These are phyloP conservation scores for Purpureocillium lavendulum DNA, from an alignment of 2,329 filamentous ascomycete genomes.

Conservation along the genomic window DNA sequence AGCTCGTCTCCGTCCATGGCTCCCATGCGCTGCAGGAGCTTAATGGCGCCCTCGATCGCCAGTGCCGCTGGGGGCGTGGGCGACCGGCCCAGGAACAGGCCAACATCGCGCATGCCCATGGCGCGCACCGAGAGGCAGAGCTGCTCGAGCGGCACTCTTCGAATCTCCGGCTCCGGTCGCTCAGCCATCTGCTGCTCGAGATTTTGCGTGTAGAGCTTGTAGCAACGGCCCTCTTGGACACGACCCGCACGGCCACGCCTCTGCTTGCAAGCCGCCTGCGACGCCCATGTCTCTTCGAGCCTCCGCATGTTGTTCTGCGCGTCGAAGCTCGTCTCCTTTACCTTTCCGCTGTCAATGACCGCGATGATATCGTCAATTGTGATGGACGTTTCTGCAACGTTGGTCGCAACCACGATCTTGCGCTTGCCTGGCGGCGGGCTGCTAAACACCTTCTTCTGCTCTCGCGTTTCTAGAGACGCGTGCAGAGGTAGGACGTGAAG, in stretches of 20 bases:
- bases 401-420: slow-evolving; percentile 91
- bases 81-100: slow-evolving; percentile 72
- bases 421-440: slow-evolving; percentile 68
- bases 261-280: slow-evolving; percentile 88
- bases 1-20: slow-evolving; percentile 79
- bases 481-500: slow-evolving; percentile 82
- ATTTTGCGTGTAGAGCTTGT: slow-evolving; percentile 86
- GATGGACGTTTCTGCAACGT: slow-evolving; percentile 96
- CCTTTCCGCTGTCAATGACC: slow-evolving; percentile 88
- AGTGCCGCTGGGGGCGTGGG: slow-evolving; percentile 80
- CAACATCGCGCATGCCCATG: slow-evolving; percentile 83
- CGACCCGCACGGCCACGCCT: slow-evolving; percentile 86
- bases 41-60: slow-evolving; percentile 80
- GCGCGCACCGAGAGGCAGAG: slow-evolving; percentile 89
- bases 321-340: slow-evolving; percentile 96
- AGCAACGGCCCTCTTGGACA: slow-evolving; percentile 85
- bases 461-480: slow-evolving; percentile 78
- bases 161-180: slow-evolving; percentile 87
- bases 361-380: slow-evolving; percentile 96
- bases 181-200: slow-evolving; percentile 82
- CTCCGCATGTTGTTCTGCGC: slow-evolving; percentile 88
- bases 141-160: slow-evolving; percentile 86
- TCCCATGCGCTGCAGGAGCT: slow-evolving; percentile 74
- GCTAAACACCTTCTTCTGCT: slow-evolving; percentile 82
- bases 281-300: slow-evolving; percentile 92